Evolutionary conservation across 139 green algal genomes (phyloP), one percentile per base, ranked within the genome.

Genomic region (Picochlorum sp.): DNA sequence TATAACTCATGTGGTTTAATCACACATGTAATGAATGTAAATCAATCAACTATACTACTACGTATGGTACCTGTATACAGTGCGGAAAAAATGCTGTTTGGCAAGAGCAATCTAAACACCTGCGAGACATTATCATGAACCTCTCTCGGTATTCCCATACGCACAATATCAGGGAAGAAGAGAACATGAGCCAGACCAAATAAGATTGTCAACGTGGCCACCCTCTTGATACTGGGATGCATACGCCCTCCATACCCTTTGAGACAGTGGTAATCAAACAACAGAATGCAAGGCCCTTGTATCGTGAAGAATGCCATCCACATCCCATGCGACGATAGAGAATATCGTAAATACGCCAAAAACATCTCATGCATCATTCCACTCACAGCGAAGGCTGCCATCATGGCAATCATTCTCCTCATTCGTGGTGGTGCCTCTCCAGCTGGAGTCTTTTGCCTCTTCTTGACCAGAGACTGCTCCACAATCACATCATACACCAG

Each of bases 301-400:
- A 65, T 23, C 20, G 58, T 59, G 28, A 65, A 65, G 20, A 65
- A 65, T 21, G 58, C 21, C 58, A 65, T 14, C 58, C 58, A 65
- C 34, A 41, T 41, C 5, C 34, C 34, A 59, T 58, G 57, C 20
- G n/a, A 21, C 7, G 58, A 65, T 9, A 52, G 15, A 20, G n/a
- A 18, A 31, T 31, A 11, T 16, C 58, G 18, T 15, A 65, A 18
- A 50, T 67, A 71, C 26, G 9, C 31, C 5, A 74, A 16, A 26
- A 81, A 67, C 28, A 81, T 23, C 65, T 83, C 77, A 58, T 83
- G 77, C 37, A 79, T 71, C 28, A 82, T 31, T 2, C 77, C 77
- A 45, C 28, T 64, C 14, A 62, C 45, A 4, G 68, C 4, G 24
- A 83, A 83, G 2, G 65, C 51, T 15, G 60, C 21, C 14, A 47